phyloP scores from a whole-genome alignment of 2,329 filamentous ascomycete genomes.

The Meredithiella fracta region DNA sequence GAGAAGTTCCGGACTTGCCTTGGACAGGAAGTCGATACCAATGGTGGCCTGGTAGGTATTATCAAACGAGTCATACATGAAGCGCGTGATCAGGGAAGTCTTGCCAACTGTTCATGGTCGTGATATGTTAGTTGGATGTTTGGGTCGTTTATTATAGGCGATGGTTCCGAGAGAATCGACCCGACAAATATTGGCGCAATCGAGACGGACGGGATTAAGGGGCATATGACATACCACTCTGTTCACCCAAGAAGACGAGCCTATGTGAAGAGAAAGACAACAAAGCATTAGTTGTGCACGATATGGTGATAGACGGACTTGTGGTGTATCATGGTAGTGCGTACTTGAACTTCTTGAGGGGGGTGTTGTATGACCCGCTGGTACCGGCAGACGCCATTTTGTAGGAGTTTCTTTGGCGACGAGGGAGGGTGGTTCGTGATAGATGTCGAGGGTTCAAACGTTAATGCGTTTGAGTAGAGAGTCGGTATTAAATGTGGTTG shows the following conservation, averaged over 20 bases:
- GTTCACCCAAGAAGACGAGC: slow-evolving; percentile 93
- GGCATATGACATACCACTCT: slow-evolving; percentile 59
- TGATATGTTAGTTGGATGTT: not conserved
- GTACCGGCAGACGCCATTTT: slow-evolving; percentile 61
- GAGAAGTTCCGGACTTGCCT: slow-evolving; percentile 38
- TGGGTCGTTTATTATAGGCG: not conserved
- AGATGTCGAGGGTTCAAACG: not conserved
- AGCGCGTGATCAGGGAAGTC: slow-evolving; percentile 93
- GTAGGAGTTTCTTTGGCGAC: slow-evolving; percentile 15
- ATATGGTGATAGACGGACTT: not conserved
- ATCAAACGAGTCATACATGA: slow-evolving; percentile 99
- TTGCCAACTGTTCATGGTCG: slow-evolving; percentile 58
- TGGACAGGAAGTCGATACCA: slow-evolving; percentile 97
- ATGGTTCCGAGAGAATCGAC: too few species aligned
- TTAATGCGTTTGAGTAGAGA: not conserved
- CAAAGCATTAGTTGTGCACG: slow-evolving; percentile 8
- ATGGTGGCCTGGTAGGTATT: slow-evolving; percentile 99
- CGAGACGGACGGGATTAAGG: not conserved
- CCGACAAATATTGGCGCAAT: too few species aligned
- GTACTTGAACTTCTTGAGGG: slow-evolving; percentile 99
- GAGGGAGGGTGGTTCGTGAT: not conserved
- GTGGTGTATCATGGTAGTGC: slow-evolving; percentile 13
- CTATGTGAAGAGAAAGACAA: slow-evolving; percentile 28
- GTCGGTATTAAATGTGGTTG: slow-evolving; percentile 2
- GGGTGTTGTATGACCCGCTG: slow-evolving; percentile 89